Conservation (phyloP, 176 grass and related monocot genomes). For the Panicum miliaceum region DNA sequence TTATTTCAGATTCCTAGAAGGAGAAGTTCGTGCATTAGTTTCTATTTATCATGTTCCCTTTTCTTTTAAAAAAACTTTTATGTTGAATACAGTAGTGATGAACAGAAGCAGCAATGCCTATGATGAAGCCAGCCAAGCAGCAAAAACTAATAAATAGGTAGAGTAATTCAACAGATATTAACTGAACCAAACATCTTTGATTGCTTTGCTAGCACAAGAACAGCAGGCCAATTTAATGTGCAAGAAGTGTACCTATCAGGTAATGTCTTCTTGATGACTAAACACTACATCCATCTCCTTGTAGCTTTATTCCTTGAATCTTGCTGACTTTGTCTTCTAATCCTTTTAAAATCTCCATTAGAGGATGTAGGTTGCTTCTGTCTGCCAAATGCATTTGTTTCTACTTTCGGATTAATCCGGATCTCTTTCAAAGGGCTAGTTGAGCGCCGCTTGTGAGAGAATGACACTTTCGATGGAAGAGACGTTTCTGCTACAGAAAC, state of each 20-base stretch:
- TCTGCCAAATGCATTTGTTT: conserved; percentile 45
- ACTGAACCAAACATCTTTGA: conserved; percentile 19
- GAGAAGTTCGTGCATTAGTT: not conserved
- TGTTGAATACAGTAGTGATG: not conserved
- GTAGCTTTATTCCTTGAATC: conserved; percentile 50
- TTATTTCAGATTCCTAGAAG: conserved; percentile 14
- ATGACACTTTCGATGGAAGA: conserved; percentile 14
- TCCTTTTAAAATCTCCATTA: conserved; percentile 73
- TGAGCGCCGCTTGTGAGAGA: conserved; percentile 17
- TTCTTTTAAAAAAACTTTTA: not conserved
- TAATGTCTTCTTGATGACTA: conserved; percentile 16
- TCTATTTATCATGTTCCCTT: not conserved
- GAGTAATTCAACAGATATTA: conserved; percentile 16
- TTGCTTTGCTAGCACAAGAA: not conserved
- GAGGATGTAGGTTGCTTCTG: conserved; percentile 50
- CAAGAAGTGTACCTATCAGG: conserved; percentile 37
- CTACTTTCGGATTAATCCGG: conserved; percentile 34
- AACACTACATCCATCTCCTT: conserved; percentile 69
- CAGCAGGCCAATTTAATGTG: not conserved
- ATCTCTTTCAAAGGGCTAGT: conserved; percentile 61
- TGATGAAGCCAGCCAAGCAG: not conserved
- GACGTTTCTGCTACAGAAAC: conserved; percentile 23
- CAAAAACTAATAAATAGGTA: not conserved
- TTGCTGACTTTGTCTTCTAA: conserved; percentile 46
- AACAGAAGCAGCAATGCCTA: conserved; percentile 3